phyloP scores from a whole-genome alignment of 2,329 filamentous ascomycete genomes.

The Fusarium papillatum region DNA sequence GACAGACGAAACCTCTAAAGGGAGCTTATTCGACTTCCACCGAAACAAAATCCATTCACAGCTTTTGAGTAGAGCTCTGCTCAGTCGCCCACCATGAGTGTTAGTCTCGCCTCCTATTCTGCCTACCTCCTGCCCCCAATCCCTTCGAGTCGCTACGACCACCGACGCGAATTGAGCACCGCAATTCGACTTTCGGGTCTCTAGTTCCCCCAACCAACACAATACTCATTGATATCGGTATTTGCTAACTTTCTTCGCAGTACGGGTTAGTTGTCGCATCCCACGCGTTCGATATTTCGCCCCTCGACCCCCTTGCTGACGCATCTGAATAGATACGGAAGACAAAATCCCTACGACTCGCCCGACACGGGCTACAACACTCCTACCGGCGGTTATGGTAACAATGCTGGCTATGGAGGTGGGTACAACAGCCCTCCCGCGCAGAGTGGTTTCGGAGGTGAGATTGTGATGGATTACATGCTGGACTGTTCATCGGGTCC shows the following conservation, averaged over 20 bases:
- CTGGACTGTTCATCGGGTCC: neutral
- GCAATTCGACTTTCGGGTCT: neutral
- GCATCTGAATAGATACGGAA: constrained; percentile 62
- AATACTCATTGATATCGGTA: constrained; percentile 7
- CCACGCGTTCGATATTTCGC: constrained; percentile 8
- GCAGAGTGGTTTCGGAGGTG: constrained; percentile 41
- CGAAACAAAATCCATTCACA: constrained; percentile 6
- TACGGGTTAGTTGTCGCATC: constrained; percentile 64
- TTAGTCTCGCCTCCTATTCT: constrained; percentile 42
- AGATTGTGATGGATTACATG: constrained; percentile 10
- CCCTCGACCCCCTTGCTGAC: constrained; percentile 47
- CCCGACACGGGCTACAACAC: constrained; percentile 53
- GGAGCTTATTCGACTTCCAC: neutral
- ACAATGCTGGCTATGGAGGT: constrained; percentile 45
- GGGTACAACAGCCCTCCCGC: constrained; percentile 37
- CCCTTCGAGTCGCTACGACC: neutral
- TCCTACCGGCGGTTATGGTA: constrained; percentile 50
- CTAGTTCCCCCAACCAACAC: neutral
- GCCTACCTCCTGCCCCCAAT: constrained; percentile 23
- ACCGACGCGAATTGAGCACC: constrained; percentile 9
- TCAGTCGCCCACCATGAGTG: constrained; percentile 47
- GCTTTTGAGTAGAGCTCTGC: constrained; percentile 21
- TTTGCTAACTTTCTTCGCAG: constrained; percentile 54
- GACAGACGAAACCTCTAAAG: neutral
- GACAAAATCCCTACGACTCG: constrained; percentile 72